Conservation (phyloP, 768 basidiomycete species). For the Russula lepida region DNA sequence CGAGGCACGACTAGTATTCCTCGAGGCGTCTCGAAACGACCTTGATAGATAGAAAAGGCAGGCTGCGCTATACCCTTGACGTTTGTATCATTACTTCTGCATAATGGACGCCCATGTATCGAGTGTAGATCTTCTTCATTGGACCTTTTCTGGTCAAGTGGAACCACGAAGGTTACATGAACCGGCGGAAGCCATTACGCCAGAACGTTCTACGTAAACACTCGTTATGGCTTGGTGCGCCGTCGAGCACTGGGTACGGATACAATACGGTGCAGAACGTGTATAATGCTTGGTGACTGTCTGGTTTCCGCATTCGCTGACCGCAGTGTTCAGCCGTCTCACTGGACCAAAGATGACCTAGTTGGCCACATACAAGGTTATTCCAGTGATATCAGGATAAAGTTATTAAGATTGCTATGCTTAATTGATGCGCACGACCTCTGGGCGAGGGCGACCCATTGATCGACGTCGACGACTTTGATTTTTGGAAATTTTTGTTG, state of each 20-base stretch:
- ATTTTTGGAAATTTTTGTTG: too few relatives aligned
- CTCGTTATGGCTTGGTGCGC: background rate
- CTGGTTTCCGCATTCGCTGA: background rate
- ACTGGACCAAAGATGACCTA: background rate
- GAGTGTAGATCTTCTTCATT: background rate
- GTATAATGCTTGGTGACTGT: background rate
- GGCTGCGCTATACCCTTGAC: background rate
- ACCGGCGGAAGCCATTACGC: background rate
- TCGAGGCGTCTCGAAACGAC: slow-evolving; percentile 8
- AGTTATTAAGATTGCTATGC: background rate
- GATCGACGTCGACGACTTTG: too few relatives aligned
- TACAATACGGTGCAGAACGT: background rate
- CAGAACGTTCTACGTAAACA: background rate
- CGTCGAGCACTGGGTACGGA: background rate
- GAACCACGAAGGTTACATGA: background rate
- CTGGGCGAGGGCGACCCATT: too few relatives aligned
- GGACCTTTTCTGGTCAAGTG: background rate
- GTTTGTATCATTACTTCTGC: slow-evolving; percentile 1
- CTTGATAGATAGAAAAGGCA: background rate
- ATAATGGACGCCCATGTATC: slow-evolving; percentile 4
- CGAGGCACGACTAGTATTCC: slow-evolving; percentile 10
- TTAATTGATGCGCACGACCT: background rate
- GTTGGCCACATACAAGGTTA: background rate
- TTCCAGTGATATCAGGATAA: background rate
- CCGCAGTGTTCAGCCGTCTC: too few relatives aligned